Conservation (phyloP, 1,139 yeast species). For the Blastobotrys raffinosifermentans region DNA sequence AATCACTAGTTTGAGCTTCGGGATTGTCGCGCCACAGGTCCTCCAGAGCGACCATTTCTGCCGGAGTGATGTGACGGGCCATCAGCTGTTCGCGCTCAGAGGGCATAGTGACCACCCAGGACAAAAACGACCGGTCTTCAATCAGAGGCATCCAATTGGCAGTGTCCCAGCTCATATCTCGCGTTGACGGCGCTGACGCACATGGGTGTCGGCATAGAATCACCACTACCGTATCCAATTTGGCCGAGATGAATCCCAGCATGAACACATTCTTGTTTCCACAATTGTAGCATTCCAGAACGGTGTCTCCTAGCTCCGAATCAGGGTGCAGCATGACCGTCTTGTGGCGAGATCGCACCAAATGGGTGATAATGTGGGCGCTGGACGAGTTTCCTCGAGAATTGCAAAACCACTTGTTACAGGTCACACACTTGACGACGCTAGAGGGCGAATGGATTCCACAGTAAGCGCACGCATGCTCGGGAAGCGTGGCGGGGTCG, state of each 20-base stretch:
- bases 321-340: slow-evolving; percentile 70
- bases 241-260: slow-evolving; percentile 84
- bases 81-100: slow-evolving; percentile 54
- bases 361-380: slow-evolving; percentile 82
- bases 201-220: slow-evolving; percentile 86
- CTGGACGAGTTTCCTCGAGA: slow-evolving; percentile 56
- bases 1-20: slow-evolving; percentile 51
- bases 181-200: slow-evolving; percentile 48
- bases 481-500: slow-evolving; percentile 22
- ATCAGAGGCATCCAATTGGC: slow-evolving; percentile 84
- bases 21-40: slow-evolving; percentile 74
- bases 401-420: slow-evolving; percentile 90
- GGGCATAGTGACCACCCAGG: slow-evolving; percentile 78
- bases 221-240: slow-evolving; percentile 81
- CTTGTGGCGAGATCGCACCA: slow-evolving; percentile 76
- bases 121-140: slow-evolving; percentile 67
- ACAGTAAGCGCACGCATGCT: slow-evolving; percentile 52
- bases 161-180: slow-evolving; percentile 69
- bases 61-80: slow-evolving; percentile 51
- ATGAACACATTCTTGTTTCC: slow-evolving; percentile 77
- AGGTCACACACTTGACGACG: slow-evolving; percentile 70
- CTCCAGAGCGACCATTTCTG: slow-evolving; percentile 69
- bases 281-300: slow-evolving; percentile 86
- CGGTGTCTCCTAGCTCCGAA: slow-evolving; percentile 78
- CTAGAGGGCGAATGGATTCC: slow-evolving; percentile 61